A percentile compares a stretch with the other conserved stretches of the same genome.
Conservation (phyloP, 805 yeast genomes). For the Zygosaccharomyces bailii region DNA sequence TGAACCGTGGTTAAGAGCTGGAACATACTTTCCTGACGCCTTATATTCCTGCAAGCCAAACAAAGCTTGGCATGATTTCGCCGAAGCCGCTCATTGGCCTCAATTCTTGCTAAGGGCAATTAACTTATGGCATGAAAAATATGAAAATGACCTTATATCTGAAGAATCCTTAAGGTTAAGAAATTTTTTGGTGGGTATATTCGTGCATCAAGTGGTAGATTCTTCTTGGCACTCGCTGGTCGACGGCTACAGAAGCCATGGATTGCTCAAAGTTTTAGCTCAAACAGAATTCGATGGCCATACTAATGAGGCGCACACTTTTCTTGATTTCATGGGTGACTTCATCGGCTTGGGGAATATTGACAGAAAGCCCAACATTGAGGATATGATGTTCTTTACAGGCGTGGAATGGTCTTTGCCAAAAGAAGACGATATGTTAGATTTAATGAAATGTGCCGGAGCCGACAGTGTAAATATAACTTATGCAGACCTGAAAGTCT, state of each 20-base stretch:
- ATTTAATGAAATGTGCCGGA: constrained; percentile 41
- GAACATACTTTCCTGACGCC: constrained; percentile 68
- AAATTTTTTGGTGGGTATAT: constrained; percentile 56
- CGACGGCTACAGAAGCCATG: constrained; percentile 37
- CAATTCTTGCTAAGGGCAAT: constrained; percentile 52
- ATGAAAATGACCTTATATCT: constrained; percentile 15
- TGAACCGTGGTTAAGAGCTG: constrained; percentile 45
- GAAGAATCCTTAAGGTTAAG: constrained; percentile 38
- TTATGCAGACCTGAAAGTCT: constrained; percentile 39
- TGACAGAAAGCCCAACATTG: constrained; percentile 17
- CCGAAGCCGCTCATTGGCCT: constrained; percentile 71
- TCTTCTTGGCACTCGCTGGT: constrained; percentile 64
- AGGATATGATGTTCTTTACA: constrained; percentile 25
- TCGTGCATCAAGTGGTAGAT: constrained; percentile 62
- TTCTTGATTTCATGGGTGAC: constrained; percentile 64
- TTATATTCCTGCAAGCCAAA: constrained; percentile 58
- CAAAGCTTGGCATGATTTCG: constrained; percentile 39
- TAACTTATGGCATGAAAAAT: constrained; percentile 39
- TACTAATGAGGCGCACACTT: constrained; percentile 47
- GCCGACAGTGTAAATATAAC: constrained; percentile 31
- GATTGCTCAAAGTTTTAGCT: constrained; percentile 50
- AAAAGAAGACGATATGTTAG: constrained; percentile 38
- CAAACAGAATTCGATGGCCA: constrained; percentile 54
- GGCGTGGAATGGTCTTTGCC: constrained; percentile 44
- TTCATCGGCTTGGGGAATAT: constrained; percentile 45